Evolutionary conservation across 306 rosid genomes (phyloP).

Genomic region (Malus orientalis): DNA sequence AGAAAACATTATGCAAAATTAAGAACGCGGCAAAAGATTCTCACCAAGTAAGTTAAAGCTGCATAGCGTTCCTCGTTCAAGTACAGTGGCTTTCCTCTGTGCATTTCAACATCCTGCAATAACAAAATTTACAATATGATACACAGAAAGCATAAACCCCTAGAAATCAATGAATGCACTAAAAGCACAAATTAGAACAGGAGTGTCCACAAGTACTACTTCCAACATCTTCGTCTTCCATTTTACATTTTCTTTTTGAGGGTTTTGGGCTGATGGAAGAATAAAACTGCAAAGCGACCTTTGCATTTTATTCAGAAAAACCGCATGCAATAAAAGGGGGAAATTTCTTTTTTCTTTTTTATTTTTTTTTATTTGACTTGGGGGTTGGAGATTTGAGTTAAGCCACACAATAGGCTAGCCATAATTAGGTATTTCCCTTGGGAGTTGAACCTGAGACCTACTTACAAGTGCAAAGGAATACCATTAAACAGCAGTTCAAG

Average conservation of each 20-base stretch:
- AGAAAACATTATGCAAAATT: neutral
- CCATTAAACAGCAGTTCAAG: neutral
- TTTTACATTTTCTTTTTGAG: neutral
- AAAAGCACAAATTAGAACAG: neutral
- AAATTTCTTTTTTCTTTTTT: neutral
- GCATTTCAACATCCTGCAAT: constrained; percentile 73
- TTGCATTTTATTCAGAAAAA: neutral
- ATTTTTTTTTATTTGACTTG: neutral
- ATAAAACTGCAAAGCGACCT: neutral
- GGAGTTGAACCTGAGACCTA: neutral
- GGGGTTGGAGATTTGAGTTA: neutral
- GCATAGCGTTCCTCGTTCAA: constrained; percentile 92
- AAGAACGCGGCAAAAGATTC: neutral
- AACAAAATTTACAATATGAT: neutral
- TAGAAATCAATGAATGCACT: neutral
- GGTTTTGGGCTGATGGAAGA: neutral
- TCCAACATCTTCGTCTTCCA: neutral
- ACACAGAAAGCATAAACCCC: neutral
- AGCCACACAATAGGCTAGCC: neutral
- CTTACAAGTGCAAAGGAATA: neutral
- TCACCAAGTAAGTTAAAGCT: constrained; percentile 79
- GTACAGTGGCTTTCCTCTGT: constrained; percentile 84
- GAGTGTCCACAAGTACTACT: neutral
- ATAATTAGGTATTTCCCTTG: neutral
- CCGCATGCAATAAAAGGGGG: neutral